Base-by-base conservation (phyloP, 1,139 yeast species). In the Lodderomyces elongisporus region DNA sequence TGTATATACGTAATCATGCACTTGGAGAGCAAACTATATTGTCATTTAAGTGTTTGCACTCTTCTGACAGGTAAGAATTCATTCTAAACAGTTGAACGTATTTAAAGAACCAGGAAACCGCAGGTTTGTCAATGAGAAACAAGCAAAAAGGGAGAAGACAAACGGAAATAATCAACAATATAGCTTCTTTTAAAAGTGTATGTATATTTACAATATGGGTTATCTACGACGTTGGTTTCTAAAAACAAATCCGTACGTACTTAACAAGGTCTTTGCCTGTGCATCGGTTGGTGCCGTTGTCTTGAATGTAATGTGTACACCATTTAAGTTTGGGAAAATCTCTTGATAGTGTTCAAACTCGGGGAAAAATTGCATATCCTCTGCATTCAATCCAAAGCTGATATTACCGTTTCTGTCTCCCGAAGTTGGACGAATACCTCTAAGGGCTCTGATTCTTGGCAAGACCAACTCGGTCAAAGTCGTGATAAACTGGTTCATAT, bases 281-380 rank as follows among this genome's bases (percentile, higher is more conserved):
- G 79, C 78, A 54, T 89, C 96, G 18, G 88, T 81, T 60, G 87
- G 88, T 7, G 97, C 96, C 31, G 85, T 65, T 20, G 98, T 91
- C 54, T 84, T 85, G 47, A 91, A 66, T 28, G 89, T 85, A 38
- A 91, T 71, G 53, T 88, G 84, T 66, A 91, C 73, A 40, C 96
- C 97, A 56, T 79, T 85, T 34, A 89, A 77, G 47, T 71, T 76
- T 29, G 95, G 93, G 83, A 91, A 91, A 47, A 84, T 68, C 56
- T 89, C 98, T 56, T 83, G 91, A 62, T 83, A 88, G 39, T 80
- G 77, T 55, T 89, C 96, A 42, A 93, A 78, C 60, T 93, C 98
- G 2, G 99, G 98, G 71, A 93, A 93, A 49, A 70, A 73, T 51
- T 77, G 77, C 37, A 85, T 77, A 49, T 85, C 88, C 38, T 82